Conservation (phyloP, 257 asterid genomes). For the Gynochthodes officinalis region DNA sequence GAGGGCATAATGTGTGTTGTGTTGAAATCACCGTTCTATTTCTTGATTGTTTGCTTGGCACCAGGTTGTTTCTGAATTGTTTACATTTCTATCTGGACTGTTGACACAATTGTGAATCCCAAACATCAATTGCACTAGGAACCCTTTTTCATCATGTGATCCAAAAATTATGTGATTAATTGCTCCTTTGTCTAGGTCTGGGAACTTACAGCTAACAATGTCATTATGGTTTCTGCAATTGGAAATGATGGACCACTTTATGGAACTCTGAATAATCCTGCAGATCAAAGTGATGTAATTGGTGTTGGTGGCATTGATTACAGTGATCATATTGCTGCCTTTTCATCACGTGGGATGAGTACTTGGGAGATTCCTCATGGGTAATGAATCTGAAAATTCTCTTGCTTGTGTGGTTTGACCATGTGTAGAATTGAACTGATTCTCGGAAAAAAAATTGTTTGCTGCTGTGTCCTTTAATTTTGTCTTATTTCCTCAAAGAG, state of each 20-base stretch:
- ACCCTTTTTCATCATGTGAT: not conserved
- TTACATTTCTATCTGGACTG: not conserved
- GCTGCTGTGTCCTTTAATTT: not conserved
- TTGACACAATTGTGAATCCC: not conserved
- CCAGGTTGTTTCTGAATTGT: not conserved
- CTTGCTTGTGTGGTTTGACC: slow-evolving; percentile 11
- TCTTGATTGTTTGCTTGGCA: not conserved
- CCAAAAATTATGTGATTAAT: not conserved
- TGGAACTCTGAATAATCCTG: slow-evolving; percentile 98
- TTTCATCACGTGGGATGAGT: slow-evolving; percentile 99
- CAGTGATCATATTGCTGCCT: slow-evolving; percentile 95
- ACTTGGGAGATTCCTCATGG: slow-evolving; percentile 99
- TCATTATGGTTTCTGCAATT: slow-evolving; percentile 96
- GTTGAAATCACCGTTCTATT: not conserved
- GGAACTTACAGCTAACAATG: slow-evolving; percentile 96
- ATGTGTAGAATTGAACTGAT: not conserved
- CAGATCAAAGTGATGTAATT: slow-evolving; percentile 99
- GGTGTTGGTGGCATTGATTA: slow-evolving; percentile 99
- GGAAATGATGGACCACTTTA: slow-evolving; percentile 99
- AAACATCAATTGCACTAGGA: not conserved
- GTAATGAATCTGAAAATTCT: slow-evolving; percentile 38
- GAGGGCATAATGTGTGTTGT: not conserved
- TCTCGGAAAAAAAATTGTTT: not conserved
- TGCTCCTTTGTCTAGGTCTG: slow-evolving; percentile 60
- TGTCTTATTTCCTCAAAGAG: not conserved